Evolutionary conservation across 2,329 filamentous ascomycete genomes (phyloP).

Genomic region (Pseudocercospora ulei): DNA sequence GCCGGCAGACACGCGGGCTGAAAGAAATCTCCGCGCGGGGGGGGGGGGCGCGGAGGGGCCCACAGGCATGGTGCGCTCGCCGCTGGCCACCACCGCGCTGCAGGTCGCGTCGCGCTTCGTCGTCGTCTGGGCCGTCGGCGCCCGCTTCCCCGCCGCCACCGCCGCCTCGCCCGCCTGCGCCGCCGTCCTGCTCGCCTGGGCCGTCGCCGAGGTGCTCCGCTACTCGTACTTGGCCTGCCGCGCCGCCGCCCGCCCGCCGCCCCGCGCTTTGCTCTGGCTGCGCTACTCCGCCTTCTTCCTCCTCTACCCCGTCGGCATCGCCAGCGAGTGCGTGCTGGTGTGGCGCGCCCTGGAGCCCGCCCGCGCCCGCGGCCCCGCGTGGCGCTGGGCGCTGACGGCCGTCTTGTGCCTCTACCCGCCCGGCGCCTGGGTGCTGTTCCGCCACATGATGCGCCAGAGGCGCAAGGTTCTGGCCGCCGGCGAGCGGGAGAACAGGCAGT

Average conservation of each 20-base stretch:
- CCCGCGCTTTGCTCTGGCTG: slow-evolving; percentile 63
- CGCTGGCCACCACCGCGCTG: slow-evolving; percentile 74
- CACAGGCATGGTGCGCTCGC: slow-evolving; percentile 72
- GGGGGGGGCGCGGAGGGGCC: no score
- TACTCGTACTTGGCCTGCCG: slow-evolving; percentile 83
- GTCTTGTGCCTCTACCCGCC: slow-evolving; percentile 70
- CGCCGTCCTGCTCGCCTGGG: slow-evolving; percentile 79
- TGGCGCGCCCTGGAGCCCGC: slow-evolving; percentile 56
- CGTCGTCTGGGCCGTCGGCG: slow-evolving; percentile 77
- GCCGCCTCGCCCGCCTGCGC: slow-evolving; percentile 53
- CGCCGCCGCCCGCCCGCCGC: slow-evolving; percentile 49
- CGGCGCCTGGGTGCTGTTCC: slow-evolving; percentile 77
- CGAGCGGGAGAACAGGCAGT: slow-evolving; percentile 44
- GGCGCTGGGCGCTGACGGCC: slow-evolving; percentile 52
- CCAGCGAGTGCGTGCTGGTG: slow-evolving; percentile 75
- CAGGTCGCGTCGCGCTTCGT: slow-evolving; percentile 81
- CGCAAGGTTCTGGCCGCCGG: slow-evolving; percentile 57
- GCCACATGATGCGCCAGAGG: slow-evolving; percentile 89
- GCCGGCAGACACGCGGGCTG: slow-evolving; percentile 1
- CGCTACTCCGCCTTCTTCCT: slow-evolving; percentile 86
- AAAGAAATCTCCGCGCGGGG: not conserved
- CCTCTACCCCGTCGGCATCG: slow-evolving; percentile 84
- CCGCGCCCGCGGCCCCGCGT: slow-evolving; percentile 42
- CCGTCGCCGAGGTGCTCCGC: slow-evolving; percentile 79
- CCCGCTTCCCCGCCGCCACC: slow-evolving; percentile 60